Conservation (phyloP, 176 grass and related monocot genomes). For the Oryza brachyantha region DNA sequence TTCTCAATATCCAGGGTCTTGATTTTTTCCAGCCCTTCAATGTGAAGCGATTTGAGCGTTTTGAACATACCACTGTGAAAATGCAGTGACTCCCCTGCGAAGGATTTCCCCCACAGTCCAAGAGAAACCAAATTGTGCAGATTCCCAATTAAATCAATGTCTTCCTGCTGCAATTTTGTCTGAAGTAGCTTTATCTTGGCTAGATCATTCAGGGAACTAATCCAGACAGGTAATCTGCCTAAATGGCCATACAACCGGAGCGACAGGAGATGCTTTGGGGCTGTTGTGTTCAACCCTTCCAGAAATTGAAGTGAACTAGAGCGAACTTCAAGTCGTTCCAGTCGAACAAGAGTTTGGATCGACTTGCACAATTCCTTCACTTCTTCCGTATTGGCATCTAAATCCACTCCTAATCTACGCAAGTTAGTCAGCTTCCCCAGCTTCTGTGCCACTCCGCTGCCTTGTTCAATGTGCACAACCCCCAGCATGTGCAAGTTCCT, state of each 20-base stretch:
- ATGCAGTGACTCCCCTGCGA: background rate
- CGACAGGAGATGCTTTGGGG: conserved; percentile 24
- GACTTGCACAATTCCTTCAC: background rate
- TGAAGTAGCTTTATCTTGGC: conserved; percentile 2
- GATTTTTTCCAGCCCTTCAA: background rate
- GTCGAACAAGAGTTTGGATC: background rate
- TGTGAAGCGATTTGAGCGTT: background rate
- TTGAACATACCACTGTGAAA: background rate
- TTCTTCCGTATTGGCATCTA: background rate
- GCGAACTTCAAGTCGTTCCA: conserved; percentile 23
- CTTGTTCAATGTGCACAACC: background rate
- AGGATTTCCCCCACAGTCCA: conserved; percentile 6
- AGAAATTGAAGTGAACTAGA: conserved; percentile 3
- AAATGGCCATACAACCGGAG: conserved; percentile 6
- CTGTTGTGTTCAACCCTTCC: background rate
- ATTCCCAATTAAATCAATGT: background rate
- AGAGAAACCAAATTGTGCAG: conserved; percentile 2
- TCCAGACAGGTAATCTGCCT: background rate
- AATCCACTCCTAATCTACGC: conserved; percentile 15
- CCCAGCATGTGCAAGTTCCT: no score
- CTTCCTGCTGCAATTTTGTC: conserved; percentile 10
- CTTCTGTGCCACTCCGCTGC: conserved; percentile 5
- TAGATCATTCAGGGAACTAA: conserved; percentile 22
- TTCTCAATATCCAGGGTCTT: background rate
- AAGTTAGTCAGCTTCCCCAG: background rate